Base-by-base conservation (phyloP, 208 protist species). In the Trypanosoma mega region DNA sequence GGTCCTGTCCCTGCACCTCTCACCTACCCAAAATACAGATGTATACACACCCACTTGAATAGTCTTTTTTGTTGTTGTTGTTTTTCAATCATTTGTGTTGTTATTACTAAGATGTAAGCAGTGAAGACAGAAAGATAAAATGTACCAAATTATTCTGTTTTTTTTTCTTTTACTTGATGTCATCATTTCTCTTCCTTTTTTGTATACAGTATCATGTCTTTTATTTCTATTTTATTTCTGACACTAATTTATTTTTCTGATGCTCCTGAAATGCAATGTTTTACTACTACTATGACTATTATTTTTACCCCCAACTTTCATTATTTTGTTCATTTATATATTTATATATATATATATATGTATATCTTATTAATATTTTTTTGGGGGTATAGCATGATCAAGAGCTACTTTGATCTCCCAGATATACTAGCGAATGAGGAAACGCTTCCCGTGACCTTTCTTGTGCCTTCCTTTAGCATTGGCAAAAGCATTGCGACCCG, bases 401-500 rank as follows among this genome's bases (percentile, higher is more conserved):
- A 73, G 31, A 86, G 64, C 48, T 85, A 92, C 50, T 92, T 92
- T 74, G 78, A 92, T 50, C 54, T 92, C 16, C 51, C 74, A 20
- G 72, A 76, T 44, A 79, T 92, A 48, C 59, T 73, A 3, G 44
- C 69, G 1, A 49, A 70, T 55, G 82, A 90, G 57, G 73, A 82
- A 46, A 54, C 64, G n/a, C 63, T 86, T 26, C 69, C 76, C 12
- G 73, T 86, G 33, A 84, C 76, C 8, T 90, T 90, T 52, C 36
- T 64, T 14, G 63, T 72, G 23, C 66, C 82, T 11, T 76, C 72
- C 12, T 90, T 90, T 60, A 78, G 43, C 34, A 52, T 90, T 18
- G 78, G 65, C 30, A 76, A 68, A 30, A 74, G 79, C 49, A 58
- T 90, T 39, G 64, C 51, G 21, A 64, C 73, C 26, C 66, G 75